Base-by-base conservation (phyloP, 345 rosid species). In the Eucalyptus grandis region DNA sequence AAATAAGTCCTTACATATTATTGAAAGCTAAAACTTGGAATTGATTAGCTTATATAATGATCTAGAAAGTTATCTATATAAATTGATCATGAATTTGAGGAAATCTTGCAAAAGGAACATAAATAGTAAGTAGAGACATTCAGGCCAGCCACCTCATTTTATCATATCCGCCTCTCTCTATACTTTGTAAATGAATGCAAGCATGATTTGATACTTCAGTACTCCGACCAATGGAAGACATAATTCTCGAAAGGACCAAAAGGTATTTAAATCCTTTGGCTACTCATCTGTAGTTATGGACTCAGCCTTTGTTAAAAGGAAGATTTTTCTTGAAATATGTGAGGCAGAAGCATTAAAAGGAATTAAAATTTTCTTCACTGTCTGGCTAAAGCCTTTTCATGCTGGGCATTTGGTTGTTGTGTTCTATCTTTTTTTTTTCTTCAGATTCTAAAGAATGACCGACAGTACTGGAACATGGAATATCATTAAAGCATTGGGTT, bases 401-500 rank as follows among this genome's bases (percentile, higher is more conserved):
- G 24, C 69, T 72, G 72, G 90, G 91, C 89, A 88, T 94, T 91
- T 89, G 89, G 50, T 87, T 86, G 72, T 88, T 90, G 90, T 89
- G 37, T 65, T 50, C 51, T 83, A 53, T n/a, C 24, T 83, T 65
- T 51, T 47, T 7, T 50, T 80, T 80, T 6, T 46, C 37, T 60
- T 60, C 69, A 30, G 46, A 54, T 60, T 17, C 56, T 65, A 88
- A 51, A 87, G 87, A 87, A 88, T 65, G 83, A 88, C 92, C 90
- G 93, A 91, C 93, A 92, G 89, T 56, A 58, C 90, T 72, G 86
- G 90, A 86, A 87, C 88, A 77, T 90, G 88, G 72, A 87, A 87
- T 85, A 93, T 93, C 89, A 94, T 91, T 60, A 91, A 89, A 90
- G 88, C 91, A 91, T 90, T 81, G 88, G 87, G 89, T 86, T 87